Conservation (phyloP, 75 land plant species). For the Cryptomeria japonica region DNA sequence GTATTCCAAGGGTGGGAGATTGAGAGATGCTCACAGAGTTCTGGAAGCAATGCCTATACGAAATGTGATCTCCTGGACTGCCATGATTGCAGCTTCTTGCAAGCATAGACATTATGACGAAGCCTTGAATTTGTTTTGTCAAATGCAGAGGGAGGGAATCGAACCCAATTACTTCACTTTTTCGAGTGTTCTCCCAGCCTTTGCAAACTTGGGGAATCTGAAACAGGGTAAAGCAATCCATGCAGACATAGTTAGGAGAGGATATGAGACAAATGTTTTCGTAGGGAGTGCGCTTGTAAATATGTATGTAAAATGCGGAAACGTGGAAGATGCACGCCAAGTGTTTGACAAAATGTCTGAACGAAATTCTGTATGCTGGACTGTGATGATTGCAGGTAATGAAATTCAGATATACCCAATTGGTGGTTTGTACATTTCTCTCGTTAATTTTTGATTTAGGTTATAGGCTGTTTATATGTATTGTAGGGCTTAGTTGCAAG, state of each 20-base stretch:
- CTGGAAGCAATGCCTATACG: conserved; percentile 44
- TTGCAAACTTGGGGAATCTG: conserved; percentile 11
- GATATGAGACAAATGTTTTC: conserved; percentile 40
- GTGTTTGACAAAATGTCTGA: conserved; percentile 57
- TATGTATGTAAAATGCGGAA: conserved; percentile 48
- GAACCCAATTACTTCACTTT: conserved; percentile 60
- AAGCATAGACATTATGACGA: conserved; percentile 39
- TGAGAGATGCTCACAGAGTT: conserved; percentile 29
- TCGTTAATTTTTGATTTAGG: background rate
- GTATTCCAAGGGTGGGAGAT: conserved; percentile 45
- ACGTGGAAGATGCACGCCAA: conserved; percentile 16
- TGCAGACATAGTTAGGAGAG: conserved; percentile 29
- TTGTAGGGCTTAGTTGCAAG: background rate
- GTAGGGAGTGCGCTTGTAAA: conserved; percentile 58
- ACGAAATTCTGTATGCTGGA: conserved; percentile 58
- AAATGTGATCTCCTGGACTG: conserved; percentile 69
- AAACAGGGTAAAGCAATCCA: conserved; percentile 31
- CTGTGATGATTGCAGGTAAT: conserved; percentile 44
- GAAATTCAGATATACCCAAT: background rate
- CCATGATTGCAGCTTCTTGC: conserved; percentile 49
- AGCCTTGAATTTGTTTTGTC: conserved; percentile 46
- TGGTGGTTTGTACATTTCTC: background rate
- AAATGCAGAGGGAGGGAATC: conserved; percentile 60
- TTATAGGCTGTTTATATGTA: background rate
- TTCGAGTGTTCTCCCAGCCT: conserved; percentile 49